Base-by-base conservation (phyloP, 371 early-diverging fungal genomes). In the Mortierella sp. region DNA sequence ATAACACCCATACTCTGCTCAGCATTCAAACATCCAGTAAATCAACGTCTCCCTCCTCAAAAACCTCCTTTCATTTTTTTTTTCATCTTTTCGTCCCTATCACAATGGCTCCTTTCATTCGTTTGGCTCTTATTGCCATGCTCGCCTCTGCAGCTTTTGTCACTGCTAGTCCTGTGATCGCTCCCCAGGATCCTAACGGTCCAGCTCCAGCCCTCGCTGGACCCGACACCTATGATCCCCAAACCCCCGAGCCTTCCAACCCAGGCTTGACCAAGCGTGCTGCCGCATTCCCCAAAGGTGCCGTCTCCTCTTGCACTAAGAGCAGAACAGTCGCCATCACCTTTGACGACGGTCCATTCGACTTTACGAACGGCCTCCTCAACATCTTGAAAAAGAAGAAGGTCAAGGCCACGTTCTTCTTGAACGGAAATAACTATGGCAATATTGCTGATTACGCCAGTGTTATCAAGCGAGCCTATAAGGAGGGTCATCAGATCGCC, bases 331-430 rank as follows among this genome's bases (percentile, higher is more conserved):
- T 84, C 32, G 87, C 88, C 19, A 57, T 88, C 44, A 88, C 88
- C 7, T 86, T 82, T 62, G 88, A 88, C 50, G 69, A 87, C 47
- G 88, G 86, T 23, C 87, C 86, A 6, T 72, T 68, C 46, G 31
- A 67, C 3, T 82, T 70, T 53, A 83, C 88, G 1, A 56, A 48
- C 39, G 50, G 53, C 0, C 80, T 86, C n/a, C 64, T 83, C 14
- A 57, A 80, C 21, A 63, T 56, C 21, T 49, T 88, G 46, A 56
- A 78, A 21, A 28, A 51, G 11, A 57, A 82, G 24, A 53, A 53
- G 1, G 79, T 84, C 31, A 79, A 80, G 32, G 85, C 81, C 9
- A 88, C 88, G 6, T 88, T 88, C 75, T 88, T 88, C 60, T 68
- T 88, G 37, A 87, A 87, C 56, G 88, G 86, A 2, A 31, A 82